Evolutionary conservation across 176 grass and related monocot species (phyloP).

Genomic region (Lolium rigidum): DNA sequence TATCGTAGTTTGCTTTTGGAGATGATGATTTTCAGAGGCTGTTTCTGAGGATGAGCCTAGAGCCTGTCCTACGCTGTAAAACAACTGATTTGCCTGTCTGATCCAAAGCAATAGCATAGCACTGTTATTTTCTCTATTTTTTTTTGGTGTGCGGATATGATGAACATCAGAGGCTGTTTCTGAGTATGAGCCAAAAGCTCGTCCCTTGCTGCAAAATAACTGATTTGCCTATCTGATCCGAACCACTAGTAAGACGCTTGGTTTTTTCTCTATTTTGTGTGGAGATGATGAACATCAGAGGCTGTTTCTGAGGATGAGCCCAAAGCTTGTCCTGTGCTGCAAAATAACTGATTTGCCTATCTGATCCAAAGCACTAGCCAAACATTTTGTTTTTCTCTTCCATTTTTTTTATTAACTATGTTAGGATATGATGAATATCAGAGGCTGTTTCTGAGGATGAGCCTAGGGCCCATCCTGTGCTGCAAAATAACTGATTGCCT

Average conservation of each 20-base stretch:
- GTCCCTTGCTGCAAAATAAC: conserved; percentile 35
- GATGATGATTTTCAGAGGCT: conserved; percentile 47
- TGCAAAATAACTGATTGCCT: conserved; percentile 44
- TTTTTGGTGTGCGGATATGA: background rate
- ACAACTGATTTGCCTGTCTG: conserved; percentile 46
- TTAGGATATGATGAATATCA: conserved; percentile 40
- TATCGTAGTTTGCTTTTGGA: background rate
- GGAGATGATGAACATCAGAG: conserved; percentile 52
- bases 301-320: conserved; percentile 54
- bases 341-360: conserved; percentile 49
- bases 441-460: conserved; percentile 22
- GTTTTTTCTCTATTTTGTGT: background rate
- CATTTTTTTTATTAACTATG: background rate
- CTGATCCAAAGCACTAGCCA: conserved; percentile 22
- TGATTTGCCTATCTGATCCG: conserved; percentile 49
- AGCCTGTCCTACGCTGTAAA: conserved; percentile 33
- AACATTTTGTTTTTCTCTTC: background rate
- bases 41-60: background rate
- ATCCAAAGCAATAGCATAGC: background rate
- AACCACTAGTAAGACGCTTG: background rate
- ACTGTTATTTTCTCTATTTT: background rate
- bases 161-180: conserved; percentile 53
- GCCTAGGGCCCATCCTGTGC: conserved; percentile 13
- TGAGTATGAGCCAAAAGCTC: conserved; percentile 38
- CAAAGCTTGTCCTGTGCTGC: conserved; percentile 29